Percentiles rank a stretch among this genome's conserved stretches.
These are phyloP conservation scores for Trapa bicornis DNA, from an alignment of 345 rosid species.

Conservation along the genomic window DNA sequence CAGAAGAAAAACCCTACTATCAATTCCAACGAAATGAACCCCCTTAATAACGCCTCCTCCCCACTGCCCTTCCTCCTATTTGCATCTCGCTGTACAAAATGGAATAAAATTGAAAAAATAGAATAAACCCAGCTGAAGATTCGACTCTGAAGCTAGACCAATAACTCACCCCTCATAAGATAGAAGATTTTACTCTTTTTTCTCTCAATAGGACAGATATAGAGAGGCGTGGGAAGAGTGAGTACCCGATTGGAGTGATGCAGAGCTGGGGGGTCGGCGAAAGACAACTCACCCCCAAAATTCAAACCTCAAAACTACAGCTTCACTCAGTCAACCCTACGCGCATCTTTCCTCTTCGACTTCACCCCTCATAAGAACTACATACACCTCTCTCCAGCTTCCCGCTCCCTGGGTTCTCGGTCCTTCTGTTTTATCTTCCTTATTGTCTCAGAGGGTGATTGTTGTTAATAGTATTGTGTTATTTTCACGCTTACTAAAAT, in stretches of 20 bases:
- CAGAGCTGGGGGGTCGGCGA: slow-evolving; percentile 4
- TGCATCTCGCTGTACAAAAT: not conserved
- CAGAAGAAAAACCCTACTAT: not conserved
- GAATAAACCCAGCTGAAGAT: not conserved
- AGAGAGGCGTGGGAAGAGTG: not conserved
- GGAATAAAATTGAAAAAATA: not conserved
- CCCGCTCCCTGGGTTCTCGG: not conserved
- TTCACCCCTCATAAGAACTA: not conserved
- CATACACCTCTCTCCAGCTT: not conserved
- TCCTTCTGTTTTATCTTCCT: not conserved
- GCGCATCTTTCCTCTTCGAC: not conserved
- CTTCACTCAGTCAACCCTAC: not conserved
- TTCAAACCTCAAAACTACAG: slow-evolving; percentile 1
- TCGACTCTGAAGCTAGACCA: not conserved
- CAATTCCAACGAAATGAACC: not conserved
- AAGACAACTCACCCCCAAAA: not conserved
- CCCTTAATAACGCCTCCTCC: not conserved
- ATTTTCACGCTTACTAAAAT: no score
- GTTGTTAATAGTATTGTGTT: not conserved
- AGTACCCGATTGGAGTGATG: not conserved
- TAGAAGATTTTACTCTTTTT: not conserved
- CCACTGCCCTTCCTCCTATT: not conserved
- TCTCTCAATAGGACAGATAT: not conserved
- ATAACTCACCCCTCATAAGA: not conserved
- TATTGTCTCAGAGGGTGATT: no score